These are phyloP conservation scores for Puccinellia tenuiflora DNA, from an alignment of 176 grass and related monocot species.

Conservation along the genomic window DNA sequence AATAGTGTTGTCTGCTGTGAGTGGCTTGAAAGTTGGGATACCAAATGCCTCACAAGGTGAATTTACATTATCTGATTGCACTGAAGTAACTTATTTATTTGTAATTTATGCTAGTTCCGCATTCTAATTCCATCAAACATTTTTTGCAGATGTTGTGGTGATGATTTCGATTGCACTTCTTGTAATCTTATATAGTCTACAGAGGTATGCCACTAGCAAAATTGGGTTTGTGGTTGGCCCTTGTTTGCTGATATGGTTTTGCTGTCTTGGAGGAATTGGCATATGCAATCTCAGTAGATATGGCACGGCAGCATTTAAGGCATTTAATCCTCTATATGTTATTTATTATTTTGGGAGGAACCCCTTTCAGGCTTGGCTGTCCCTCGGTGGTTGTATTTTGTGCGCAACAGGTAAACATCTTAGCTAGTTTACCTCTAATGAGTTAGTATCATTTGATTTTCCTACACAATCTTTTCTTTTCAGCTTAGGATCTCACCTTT, in stretches of 20 bases:
- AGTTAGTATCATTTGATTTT: background rate
- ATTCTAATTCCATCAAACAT: conserved; percentile 8
- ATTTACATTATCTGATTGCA: conserved; percentile 1
- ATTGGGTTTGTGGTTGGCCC: conserved; percentile 85
- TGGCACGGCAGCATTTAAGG: conserved; percentile 58
- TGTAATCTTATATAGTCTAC: conserved; percentile 74
- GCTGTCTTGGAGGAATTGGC: conserved; percentile 76
- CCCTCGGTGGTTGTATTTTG: conserved; percentile 83
- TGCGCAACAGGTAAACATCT: conserved; percentile 73
- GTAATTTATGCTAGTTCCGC: background rate
- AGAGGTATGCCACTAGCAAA: conserved; percentile 94
- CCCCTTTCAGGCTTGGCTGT: conserved; percentile 75
- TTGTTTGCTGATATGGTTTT: conserved; percentile 96
- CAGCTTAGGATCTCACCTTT: background rate
- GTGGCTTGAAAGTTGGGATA: conserved; percentile 87
- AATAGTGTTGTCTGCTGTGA: conserved; percentile 83
- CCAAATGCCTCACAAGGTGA: conserved; percentile 65
- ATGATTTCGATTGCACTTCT: conserved; percentile 95
- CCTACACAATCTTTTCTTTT: background rate
- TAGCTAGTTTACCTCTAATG: background rate
- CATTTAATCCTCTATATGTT: conserved; percentile 86
- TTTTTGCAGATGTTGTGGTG: conserved; percentile 71
- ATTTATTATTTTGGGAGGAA: conserved; percentile 85
- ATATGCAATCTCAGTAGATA: conserved; percentile 85
- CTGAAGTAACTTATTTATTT: background rate